Base-by-base conservation (phyloP, 176 grass and related monocot genomes). In the Luzula sylvatica region DNA sequence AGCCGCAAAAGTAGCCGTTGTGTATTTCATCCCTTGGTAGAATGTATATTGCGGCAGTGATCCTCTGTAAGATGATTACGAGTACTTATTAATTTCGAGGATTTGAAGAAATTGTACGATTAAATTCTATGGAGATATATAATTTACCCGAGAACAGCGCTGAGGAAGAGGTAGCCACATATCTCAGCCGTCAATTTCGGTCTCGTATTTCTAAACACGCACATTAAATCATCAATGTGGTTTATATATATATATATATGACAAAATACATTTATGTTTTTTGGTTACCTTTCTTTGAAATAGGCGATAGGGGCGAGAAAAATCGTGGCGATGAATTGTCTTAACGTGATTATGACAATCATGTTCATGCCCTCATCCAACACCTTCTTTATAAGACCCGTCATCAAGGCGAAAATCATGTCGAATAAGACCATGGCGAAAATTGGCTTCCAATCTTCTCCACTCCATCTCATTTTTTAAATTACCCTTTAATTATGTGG, bases 291-390 rank as follows among this genome's bases (percentile, higher is more conserved):
- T 54, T 94, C 82, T 32, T 58, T 26, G 57, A 83, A 77, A 61
- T 69, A 83, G 19, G 87, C 87, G 38, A 94, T 77, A 0, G 87
- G 87, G 25, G 72, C 65, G 39, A 94, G 69, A 52, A 94, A 83
- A 18, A 94, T 26, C 0, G 55, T 71, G 1, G 87, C 87, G 0
- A 75, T 61, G 17, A 87, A 46, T 49, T 87, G 87, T 2, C 87
- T 75, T 20, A 94, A 67, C 0, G 82, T 82, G 43, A 83, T 77
- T 42, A 87, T 69, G 14, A 94, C 82, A 2, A 81, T 76, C 48
- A 30, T 75, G 46, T 75, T 74, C 72, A 87, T 80, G 40, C 87
- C 87, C 56, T 83, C 55, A 24, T 87, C 71, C 15, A 94, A 65
- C 0, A 58, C 75, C 67, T 79, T 83, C 78, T 94, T 94, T 2